phyloP scores from a whole-genome alignment of 352 stramenopile species.

The Phytopythium litorale region DNA sequence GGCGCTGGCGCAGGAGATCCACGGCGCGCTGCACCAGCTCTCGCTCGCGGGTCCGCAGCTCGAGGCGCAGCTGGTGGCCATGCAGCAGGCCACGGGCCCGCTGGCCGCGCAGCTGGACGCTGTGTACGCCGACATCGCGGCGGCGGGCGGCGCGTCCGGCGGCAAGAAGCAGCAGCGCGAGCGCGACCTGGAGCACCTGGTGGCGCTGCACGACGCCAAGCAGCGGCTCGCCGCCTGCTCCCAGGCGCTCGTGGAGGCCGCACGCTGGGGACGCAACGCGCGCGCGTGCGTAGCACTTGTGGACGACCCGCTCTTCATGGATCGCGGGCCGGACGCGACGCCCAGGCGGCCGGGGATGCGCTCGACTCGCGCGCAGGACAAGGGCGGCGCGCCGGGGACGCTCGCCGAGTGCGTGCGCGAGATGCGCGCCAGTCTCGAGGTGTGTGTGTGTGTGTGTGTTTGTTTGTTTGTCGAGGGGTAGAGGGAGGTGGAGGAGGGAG shows the following conservation, averaged over 20 bases:
- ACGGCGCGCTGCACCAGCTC: slow-evolving; percentile 59
- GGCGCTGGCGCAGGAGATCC: slow-evolving; percentile 48
- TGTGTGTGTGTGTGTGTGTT: slow-evolving; percentile 13
- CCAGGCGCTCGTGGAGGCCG: slow-evolving; percentile 63
- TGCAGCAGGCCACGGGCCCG: slow-evolving; percentile 40
- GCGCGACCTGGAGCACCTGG: slow-evolving; percentile 47
- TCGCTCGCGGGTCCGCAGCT: slow-evolving; percentile 39
- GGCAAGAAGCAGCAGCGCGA: slow-evolving; percentile 8
- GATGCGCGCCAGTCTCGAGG: slow-evolving; percentile 60
- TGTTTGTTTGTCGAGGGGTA: background rate
- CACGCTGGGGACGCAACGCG: slow-evolving; percentile 63
- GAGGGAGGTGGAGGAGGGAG: background rate
- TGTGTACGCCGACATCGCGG: slow-evolving; percentile 24
- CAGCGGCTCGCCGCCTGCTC: slow-evolving; percentile 57
- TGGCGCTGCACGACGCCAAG: slow-evolving; percentile 69
- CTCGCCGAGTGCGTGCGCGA: slow-evolving; percentile 50
- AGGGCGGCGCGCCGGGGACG: slow-evolving; percentile 10
- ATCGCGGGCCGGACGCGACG: slow-evolving; percentile 8
- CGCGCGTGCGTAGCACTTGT: slow-evolving; percentile 39
- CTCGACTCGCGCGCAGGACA: background rate
- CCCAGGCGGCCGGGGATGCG: background rate
- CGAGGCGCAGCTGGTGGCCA: slow-evolving; percentile 44
- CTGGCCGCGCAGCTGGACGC: slow-evolving; percentile 39
- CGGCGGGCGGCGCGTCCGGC: slow-evolving; percentile 4
- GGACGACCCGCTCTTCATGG: slow-evolving; percentile 31